A percentile compares a stretch with the other conserved stretches of the same genome.
Evolutionary conservation across 352 stramenopile genomes (phyloP).

Genomic region (Phytophthora pisi): DNA sequence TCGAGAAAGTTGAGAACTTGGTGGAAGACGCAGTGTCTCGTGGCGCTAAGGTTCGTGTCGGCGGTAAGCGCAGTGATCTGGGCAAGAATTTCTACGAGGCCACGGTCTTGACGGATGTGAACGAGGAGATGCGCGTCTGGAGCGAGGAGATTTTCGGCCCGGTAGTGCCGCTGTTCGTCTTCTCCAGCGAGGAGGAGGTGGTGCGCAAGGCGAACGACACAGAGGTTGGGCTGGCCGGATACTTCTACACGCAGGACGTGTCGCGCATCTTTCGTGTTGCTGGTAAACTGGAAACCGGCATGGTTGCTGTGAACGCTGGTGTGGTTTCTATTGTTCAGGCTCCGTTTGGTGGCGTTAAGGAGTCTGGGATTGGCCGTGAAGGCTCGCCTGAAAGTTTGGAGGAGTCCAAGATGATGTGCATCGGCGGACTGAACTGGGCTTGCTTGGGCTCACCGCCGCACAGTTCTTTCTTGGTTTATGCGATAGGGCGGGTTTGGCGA

Average conservation of each 20-base stretch:
- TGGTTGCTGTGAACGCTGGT: slow-evolving; percentile 93
- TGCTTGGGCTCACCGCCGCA: too few species aligned
- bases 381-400: slow-evolving; percentile 84
- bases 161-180: slow-evolving; percentile 89
- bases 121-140: slow-evolving; percentile 82
- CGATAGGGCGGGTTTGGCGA: too few species aligned
- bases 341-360: slow-evolving; percentile 86
- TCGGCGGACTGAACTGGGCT: slow-evolving; percentile 13
- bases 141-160: slow-evolving; percentile 96
- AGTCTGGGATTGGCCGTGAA: slow-evolving; percentile 87
- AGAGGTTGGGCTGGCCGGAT: slow-evolving; percentile 87
- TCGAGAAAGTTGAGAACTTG: slow-evolving; percentile 73
- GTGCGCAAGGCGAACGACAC: slow-evolving; percentile 92
- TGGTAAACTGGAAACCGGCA: slow-evolving; percentile 83
- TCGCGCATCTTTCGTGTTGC: slow-evolving; percentile 81
- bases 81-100: slow-evolving; percentile 91
- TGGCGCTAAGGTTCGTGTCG: slow-evolving; percentile 78
- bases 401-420: slow-evolving; percentile 85
- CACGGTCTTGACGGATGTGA: slow-evolving; percentile 88
- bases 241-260: slow-evolving; percentile 93
- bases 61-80: slow-evolving; percentile 60
- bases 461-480: too few species aligned
- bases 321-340: slow-evolving; percentile 80
- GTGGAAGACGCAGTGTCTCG: slow-evolving; percentile 88
- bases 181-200: slow-evolving; percentile 93